Evolutionary conservation across 1,284 basidiomycete species (phyloP), one percentile per base, ranked within the genome.

Genomic region (Thelephora terrestris): DNA sequence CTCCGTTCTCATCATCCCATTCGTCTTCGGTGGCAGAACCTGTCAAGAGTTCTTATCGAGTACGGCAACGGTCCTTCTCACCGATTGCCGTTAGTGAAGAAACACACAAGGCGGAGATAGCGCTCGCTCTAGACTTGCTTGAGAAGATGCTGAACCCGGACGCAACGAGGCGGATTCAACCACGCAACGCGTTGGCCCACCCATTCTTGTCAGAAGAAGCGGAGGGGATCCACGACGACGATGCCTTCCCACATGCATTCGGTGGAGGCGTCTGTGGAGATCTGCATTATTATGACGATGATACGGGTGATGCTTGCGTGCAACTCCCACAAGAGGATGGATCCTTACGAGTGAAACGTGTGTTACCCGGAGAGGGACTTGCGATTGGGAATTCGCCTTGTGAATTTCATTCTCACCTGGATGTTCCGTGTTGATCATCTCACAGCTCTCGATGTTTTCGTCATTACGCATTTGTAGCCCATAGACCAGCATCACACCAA

Each of bases 171-270:
- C 79, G 92, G 9, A 74, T 84, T 47, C 91, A 88, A 2, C 87
- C 92, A 1, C 73, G 75, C 7, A 69, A 76, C 7, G 89, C 87
- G 5, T 71, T 96, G 46, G 75, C 77, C 52, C 91, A 95, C 61
- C 73, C 76, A 1, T 95, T 94, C 66, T 71, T 95, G 54, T 53
- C 55, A 24, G 63, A 66, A 25, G 64, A 62, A 2, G 62, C 61
- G 43, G 61, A 63, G 16, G 61, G 64, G 18, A 58, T 57, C 12
- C 70, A 71, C 2, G 85, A 88, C 47, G 81, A 85, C 49, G 76
- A 76, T 46, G 73, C 74, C 54, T 75, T 79, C 49, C 85, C 85
- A 14, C 81, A 84, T 59, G 76, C 74, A 23, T 75, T 74, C 48
- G 82, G 80, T 1, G 68, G 75, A 52, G 85, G 84, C 1, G 67